Conservation (phyloP, 2,329 filamentous ascomycete genomes). For the Pezicula neosporulosa region DNA sequence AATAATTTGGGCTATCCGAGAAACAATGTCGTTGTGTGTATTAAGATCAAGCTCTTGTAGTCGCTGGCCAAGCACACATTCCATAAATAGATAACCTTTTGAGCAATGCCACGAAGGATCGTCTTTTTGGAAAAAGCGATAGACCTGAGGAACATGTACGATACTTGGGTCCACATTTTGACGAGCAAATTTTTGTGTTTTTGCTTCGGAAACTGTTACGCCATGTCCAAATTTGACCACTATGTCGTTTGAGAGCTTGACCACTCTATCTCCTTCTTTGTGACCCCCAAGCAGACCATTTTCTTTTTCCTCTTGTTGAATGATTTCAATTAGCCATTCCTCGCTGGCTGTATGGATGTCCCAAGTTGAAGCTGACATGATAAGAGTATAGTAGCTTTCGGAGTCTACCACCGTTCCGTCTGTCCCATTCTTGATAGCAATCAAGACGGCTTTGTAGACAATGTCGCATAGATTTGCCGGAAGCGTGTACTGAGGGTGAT, state of each 20-base stretch:
- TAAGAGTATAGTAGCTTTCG: not conserved
- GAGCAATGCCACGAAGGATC: not conserved
- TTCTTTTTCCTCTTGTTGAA: conserved; percentile 4
- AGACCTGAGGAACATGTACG: conserved; percentile 18
- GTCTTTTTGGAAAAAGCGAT: conserved; percentile 15
- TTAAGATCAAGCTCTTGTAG: conserved; percentile 12
- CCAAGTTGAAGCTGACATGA: not conserved
- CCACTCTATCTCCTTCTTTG: conserved; percentile 8
- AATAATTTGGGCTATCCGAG: conserved; percentile 13
- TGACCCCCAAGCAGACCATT: conserved; percentile 3
- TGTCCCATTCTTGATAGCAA: not conserved
- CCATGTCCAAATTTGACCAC: conserved; percentile 16
- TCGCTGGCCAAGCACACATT: conserved; percentile 18
- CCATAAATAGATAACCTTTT: conserved; percentile 24
- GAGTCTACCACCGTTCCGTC: not conserved
- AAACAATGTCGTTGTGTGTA: conserved; percentile 7
- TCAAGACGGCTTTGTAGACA: not conserved
- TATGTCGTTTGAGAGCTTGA: conserved; percentile 7
- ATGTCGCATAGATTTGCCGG: no score
- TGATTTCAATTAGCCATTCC: conserved; percentile 9
- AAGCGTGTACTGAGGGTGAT: no score
- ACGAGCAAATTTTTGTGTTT: conserved; percentile 18
- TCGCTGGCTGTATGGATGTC: conserved; percentile 7
- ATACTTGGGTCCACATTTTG: conserved; percentile 13
- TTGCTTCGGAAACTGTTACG: conserved; percentile 15